Evolutionary conservation across 2,329 filamentous ascomycete genomes (phyloP), one percentile per base, ranked within the genome.

Genomic region (Curvularia spicifera): DNA sequence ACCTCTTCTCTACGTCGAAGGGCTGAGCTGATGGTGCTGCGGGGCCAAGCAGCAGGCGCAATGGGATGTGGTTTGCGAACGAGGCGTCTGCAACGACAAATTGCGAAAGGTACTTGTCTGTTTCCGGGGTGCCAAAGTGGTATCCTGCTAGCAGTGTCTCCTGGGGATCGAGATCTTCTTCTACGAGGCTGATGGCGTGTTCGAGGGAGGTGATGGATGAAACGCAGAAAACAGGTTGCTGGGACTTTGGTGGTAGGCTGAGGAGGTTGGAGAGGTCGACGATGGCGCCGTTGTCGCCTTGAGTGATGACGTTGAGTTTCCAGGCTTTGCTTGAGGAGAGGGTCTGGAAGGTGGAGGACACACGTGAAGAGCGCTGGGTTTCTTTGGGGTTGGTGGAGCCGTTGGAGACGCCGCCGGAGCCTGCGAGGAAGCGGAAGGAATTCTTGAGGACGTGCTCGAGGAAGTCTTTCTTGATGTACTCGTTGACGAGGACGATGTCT

Each of bases 401-500:
- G 5, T 67, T 68, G 5, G 61, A 47, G 4, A 54, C 29, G 3
- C 57, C 51, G 10, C 47, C 45, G 5, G 61, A 58, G 15, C 60
- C 61, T 1, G 70, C 64, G 4, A 74, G 60, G 33, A 71, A 72
- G 3, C 65, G 69, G 12, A 76, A 72, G 0, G 71, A 69, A 29
- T 81, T 77, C 37, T 76, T 74, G 13, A 81, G 70, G 4, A 82
- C 78, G 0, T 82, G 81, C 46, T 82, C 78, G 0, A 85, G 70
- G 61, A 89, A 87, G 0, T 80, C 78, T 53, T 82, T 79, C 74
- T 84, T 84, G 3, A 81, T 78, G 57, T 83, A 89, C 61, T 89
- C 87, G 59, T 89, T 87, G n/a, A 89, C 86, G 0, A 89, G 73
- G 0, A 89, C 83, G 0, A 88, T 29, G 65, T 89, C 86, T 0